A percentile compares a stretch with the other conserved stretches of the same genome.
phyloP scores from a whole-genome alignment of 441 rosid species.

The Arabidopsis hybrid region DNA sequence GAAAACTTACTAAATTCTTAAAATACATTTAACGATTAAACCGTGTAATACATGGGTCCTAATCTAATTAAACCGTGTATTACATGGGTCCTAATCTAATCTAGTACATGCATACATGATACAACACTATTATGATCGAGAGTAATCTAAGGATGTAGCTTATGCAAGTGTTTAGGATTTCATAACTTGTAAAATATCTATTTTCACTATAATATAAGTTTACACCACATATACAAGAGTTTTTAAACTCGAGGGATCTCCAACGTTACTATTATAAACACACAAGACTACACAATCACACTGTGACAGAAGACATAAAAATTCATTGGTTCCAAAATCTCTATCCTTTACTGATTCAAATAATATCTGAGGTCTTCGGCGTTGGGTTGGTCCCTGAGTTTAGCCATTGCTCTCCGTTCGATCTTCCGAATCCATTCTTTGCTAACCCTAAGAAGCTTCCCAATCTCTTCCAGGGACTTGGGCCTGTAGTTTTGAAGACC shows the following conservation, averaged over 20 bases:
- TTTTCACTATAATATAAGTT: conserved; percentile 14
- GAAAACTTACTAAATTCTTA: no score
- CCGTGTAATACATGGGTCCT: no score
- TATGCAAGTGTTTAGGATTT: not conserved
- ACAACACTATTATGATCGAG: no score
- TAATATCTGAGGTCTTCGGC: conserved; percentile 56
- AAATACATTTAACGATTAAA: no score
- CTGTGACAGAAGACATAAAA: not conserved
- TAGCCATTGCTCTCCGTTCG: conserved; percentile 67
- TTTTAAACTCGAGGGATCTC: conserved; percentile 30
- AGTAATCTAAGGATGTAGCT: not conserved
- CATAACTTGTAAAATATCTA: no score
- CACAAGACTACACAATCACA: not conserved
- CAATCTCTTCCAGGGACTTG: conserved; percentile 80
- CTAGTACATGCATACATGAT: no score
- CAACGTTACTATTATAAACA: conserved; percentile 22
- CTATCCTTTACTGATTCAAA: conserved; percentile 34
- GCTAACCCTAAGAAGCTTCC: conserved; percentile 68
- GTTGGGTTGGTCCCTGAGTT: conserved; percentile 57
- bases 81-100: no score
- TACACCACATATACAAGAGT: conserved; percentile 23
- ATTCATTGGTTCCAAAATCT: conserved; percentile 15
- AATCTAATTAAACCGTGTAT: no score
- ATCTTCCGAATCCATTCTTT: conserved; percentile 88
- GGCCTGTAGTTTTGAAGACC: conserved; percentile 64